Percentiles rank a stretch among this genome's conserved stretches.
phyloP scores from a whole-genome alignment of 176 grass and related monocot species.

The Rhipidocladum racemiflorum region DNA sequence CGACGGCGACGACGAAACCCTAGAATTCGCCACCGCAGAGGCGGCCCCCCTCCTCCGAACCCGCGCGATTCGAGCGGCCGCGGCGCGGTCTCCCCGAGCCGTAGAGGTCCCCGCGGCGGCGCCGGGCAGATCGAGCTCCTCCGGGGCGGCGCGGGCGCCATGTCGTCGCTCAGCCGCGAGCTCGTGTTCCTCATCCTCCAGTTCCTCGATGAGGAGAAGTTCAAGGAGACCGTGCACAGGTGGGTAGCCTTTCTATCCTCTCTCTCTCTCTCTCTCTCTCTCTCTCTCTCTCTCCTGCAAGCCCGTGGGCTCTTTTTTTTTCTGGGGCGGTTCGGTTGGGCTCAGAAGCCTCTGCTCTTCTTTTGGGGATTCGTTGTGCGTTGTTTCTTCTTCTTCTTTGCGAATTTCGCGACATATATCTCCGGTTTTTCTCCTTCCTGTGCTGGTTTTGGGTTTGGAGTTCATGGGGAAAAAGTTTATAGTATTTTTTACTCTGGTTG shows the following conservation, averaged over 20 bases:
- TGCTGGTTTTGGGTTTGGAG: constrained; percentile 24
- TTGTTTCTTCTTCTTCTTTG: neutral
- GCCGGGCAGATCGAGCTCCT: constrained; percentile 40
- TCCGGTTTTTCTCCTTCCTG: neutral
- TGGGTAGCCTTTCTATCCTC: constrained; percentile 20
- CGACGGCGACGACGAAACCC: constrained; percentile 62
- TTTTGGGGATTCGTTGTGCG: constrained; percentile 23
- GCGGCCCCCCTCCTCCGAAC: neutral
- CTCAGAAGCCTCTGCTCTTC: neutral
- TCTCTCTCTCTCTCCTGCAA: neutral
- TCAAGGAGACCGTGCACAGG: constrained; percentile 97
- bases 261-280: too few relatives aligned
- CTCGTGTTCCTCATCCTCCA: constrained; percentile 99
- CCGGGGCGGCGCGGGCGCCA: constrained; percentile 28
- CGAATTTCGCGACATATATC: constrained; percentile 1
- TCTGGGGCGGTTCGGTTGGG: neutral
- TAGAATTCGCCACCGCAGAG: constrained; percentile 41
- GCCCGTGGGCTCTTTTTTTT: constrained; percentile 28
- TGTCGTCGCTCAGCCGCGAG: constrained; percentile 95
- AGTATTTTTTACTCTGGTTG: neutral
- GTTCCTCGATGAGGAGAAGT: constrained; percentile 99
- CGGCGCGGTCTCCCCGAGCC: neutral
- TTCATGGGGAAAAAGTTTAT: neutral
- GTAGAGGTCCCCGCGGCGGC: neutral
- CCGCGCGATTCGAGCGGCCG: neutral